These are phyloP conservation scores for Chiua virens DNA, from an alignment of 768 basidiomycete genomes.

Conservation along the genomic window DNA sequence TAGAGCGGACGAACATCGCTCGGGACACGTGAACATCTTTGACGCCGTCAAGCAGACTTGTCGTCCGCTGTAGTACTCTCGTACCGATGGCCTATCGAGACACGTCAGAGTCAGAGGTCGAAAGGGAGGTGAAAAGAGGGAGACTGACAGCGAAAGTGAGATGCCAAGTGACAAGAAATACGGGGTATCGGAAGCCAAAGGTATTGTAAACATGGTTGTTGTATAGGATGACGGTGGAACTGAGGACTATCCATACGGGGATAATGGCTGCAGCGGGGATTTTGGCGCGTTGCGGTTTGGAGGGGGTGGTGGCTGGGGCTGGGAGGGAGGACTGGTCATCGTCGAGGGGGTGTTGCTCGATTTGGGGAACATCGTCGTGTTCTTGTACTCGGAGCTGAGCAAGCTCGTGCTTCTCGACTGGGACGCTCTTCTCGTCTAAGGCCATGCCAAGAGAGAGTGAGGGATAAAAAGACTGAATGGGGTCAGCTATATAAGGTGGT, in stretches of 20 bases:
- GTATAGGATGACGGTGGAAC: slow-evolving; percentile 91
- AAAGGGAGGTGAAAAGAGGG: background rate
- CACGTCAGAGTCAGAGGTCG: background rate
- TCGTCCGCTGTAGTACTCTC: slow-evolving; percentile 79
- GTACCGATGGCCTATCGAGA: slow-evolving; percentile 70
- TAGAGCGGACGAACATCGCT: slow-evolving; percentile 77
- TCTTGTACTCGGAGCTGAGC: slow-evolving; percentile 20
- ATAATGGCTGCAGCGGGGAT: slow-evolving; percentile 72
- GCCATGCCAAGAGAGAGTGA: slow-evolving; percentile 14
- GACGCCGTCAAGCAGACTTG: slow-evolving; percentile 72
- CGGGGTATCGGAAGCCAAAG: slow-evolving; percentile 83
- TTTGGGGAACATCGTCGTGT: slow-evolving; percentile 10
- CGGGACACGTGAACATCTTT: slow-evolving; percentile 79
- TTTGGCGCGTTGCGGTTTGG: slow-evolving; percentile 46
- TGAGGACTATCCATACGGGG: slow-evolving; percentile 90
- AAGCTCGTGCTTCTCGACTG: slow-evolving; percentile 21
- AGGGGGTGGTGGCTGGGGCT: slow-evolving; percentile 51
- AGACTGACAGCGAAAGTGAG: slow-evolving; percentile 60
- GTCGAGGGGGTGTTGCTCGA: slow-evolving; percentile 1
- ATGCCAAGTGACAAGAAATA: slow-evolving; percentile 92
- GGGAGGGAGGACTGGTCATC: slow-evolving; percentile 40
- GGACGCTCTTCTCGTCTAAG: slow-evolving; percentile 23
- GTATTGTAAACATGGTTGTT: slow-evolving; percentile 89
- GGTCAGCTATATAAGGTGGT: background rate
- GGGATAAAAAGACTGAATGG: background rate